Evolutionary conservation across 108 stramenopile species (phyloP).

Genomic region (Schizochytrium sp.): DNA sequence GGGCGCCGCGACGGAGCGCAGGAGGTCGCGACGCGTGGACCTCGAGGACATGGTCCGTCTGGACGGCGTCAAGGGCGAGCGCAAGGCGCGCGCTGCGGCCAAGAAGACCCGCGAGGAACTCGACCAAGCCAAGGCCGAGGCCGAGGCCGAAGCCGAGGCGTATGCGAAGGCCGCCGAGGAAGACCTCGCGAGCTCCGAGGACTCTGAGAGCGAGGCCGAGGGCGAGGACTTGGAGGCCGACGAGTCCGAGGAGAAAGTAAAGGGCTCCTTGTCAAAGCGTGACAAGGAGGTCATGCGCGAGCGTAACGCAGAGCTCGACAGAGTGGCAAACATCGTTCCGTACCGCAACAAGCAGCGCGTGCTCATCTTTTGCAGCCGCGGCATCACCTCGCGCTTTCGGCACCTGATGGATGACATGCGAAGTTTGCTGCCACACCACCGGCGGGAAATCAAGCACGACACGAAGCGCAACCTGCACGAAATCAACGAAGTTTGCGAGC

Average conservation of each 20-base stretch:
- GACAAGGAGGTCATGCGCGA: not conserved
- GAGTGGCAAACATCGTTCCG: not conserved
- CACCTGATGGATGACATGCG: constrained; percentile 92
- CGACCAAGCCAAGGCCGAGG: not conserved
- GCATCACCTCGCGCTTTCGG: constrained; percentile 88
- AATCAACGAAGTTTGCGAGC: constrained; percentile 88
- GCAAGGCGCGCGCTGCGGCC: constrained; percentile 24
- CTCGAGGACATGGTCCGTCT: constrained; percentile 23
- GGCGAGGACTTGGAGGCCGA: not conserved
- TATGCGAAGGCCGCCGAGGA: not conserved
- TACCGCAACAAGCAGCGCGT: constrained; percentile 80
- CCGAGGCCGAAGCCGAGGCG: not conserved
- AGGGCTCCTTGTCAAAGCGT: not conserved
- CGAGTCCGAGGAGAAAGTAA: not conserved
- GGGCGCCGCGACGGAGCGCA: constrained; percentile 17
- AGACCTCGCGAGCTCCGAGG: not conserved
- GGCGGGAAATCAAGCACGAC: constrained; percentile 89
- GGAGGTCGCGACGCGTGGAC: not conserved
- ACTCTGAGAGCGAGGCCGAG: not conserved
- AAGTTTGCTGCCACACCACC: constrained; percentile 87
- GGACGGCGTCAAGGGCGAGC: constrained; percentile 17
- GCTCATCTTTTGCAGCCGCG: constrained; percentile 81
- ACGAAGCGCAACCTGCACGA: constrained; percentile 50
- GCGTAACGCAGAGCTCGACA: not conserved
- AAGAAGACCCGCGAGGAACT: not conserved